phyloP scores from a whole-genome alignment of 78 protist species.

The Guillardia theta region DNA sequence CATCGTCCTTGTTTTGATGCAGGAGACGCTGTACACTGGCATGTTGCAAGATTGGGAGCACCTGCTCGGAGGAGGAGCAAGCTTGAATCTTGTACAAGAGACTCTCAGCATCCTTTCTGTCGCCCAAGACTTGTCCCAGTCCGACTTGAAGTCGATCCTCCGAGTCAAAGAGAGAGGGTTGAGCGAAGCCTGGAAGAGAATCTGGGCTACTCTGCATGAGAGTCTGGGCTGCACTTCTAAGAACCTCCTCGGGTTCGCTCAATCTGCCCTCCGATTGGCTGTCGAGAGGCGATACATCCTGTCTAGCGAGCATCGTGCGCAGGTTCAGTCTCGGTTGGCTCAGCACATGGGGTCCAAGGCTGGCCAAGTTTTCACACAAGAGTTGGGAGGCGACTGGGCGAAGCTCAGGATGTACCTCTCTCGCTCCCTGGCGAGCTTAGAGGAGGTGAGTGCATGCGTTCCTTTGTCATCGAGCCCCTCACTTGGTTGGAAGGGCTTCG shows the following conservation, averaged over 20 bases:
- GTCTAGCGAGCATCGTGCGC: background rate
- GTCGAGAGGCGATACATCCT: conserved; percentile 30
- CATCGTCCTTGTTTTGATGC: conserved; percentile 6
- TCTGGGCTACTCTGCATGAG: conserved; percentile 8
- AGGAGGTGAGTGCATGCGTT: too few species aligned
- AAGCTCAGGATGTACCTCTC: background rate
- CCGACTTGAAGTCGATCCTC: background rate
- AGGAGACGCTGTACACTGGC: background rate
- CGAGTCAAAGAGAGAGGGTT: conserved; percentile 1
- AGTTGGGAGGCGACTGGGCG: conserved; percentile 1
- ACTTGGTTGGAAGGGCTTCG: too few species aligned
- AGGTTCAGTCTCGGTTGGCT: background rate
- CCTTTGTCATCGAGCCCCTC: too few species aligned
- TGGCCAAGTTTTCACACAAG: too few species aligned
- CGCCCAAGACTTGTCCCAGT: background rate
- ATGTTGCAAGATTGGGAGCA: conserved; percentile 19
- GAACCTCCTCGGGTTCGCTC: background rate
- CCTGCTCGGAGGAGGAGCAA: background rate
- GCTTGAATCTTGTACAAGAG: background rate
- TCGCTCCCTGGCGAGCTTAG: background rate
- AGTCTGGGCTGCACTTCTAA: background rate
- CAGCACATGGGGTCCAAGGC: background rate
- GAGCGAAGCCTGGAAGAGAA: conserved; percentile 1
- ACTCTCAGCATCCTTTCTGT: background rate
- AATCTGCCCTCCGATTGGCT: conserved; percentile 4